phyloP scores from a whole-genome alignment of 148 eudicot genomes.

The Camellia sinensis region DNA sequence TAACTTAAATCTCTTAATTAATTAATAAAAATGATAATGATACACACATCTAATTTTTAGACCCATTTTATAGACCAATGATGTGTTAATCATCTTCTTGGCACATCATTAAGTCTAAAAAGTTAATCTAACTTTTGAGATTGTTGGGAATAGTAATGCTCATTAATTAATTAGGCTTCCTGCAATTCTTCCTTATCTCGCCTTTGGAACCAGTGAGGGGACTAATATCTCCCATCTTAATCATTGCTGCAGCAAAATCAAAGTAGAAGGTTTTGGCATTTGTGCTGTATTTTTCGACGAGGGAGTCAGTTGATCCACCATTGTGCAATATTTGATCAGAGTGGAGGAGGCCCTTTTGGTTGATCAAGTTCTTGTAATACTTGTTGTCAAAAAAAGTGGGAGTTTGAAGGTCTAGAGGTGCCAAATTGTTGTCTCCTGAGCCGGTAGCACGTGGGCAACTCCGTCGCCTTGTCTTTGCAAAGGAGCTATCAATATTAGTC shows the following conservation, averaged over 20 bases:
- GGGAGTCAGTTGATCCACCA: neutral
- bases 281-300: neutral
- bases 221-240: constrained; percentile 7
- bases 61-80: no score
- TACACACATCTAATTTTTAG: no score
- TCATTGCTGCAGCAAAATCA: constrained; percentile 5
- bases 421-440: constrained; percentile 31
- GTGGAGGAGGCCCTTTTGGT: constrained; percentile 25
- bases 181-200: constrained; percentile 19
- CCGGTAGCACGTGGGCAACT: constrained; percentile 44
- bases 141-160: no score
- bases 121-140: no score
- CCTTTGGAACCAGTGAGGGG: constrained; percentile 9
- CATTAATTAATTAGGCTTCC: constrained; percentile 23
- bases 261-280: neutral
- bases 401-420: constrained; percentile 22
- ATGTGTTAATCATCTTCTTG: no score
- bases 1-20: no score
- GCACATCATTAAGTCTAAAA: no score
- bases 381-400: constrained; percentile 32
- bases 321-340: constrained; percentile 26
- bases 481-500: constrained; percentile 33
- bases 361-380: constrained; percentile 20
- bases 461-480: constrained; percentile 30
- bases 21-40: no score